Percentiles rank a stretch among this genome's conserved stretches.
These are phyloP conservation scores for Nicotiana paniculata DNA, from an alignment of 257 asterid species.

Conservation along the genomic window DNA sequence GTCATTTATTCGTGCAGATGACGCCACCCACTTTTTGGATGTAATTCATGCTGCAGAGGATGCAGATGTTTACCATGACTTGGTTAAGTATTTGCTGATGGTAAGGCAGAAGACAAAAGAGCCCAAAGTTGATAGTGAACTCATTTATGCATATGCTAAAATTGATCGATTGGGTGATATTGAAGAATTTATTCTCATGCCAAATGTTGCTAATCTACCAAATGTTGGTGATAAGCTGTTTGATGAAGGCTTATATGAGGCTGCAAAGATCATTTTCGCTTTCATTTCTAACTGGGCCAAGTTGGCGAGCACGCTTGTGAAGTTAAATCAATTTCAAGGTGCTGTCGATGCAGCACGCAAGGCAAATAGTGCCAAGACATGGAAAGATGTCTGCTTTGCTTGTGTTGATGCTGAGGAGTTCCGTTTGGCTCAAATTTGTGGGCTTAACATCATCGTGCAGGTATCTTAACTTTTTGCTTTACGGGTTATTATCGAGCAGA, in stretches of 20 bases:
- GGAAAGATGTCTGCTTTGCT: constrained; percentile 99
- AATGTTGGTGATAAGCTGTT: constrained; percentile 97
- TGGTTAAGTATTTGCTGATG: constrained; percentile 94
- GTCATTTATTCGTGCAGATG: constrained; percentile 96
- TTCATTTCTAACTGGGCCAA: constrained; percentile 97
- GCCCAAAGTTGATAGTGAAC: constrained; percentile 98
- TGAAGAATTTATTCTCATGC: constrained; percentile 96
- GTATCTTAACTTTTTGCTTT: constrained; percentile 27
- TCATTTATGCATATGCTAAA: constrained; percentile 95
- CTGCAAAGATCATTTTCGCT: constrained; percentile 91
- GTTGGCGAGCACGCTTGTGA: constrained; percentile 84
- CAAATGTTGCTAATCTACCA: constrained; percentile 98
- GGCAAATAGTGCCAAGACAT: constrained; percentile 95
- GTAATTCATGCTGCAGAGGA: constrained; percentile 88
- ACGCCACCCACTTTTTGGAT: constrained; percentile 80
- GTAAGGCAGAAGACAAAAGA: constrained; percentile 95
- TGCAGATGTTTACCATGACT: constrained; percentile 83
- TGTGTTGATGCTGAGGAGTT: constrained; percentile 99
- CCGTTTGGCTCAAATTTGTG: constrained; percentile 99
- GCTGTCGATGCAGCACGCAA: constrained; percentile 99
- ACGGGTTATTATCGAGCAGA: neutral
- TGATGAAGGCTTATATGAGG: constrained; percentile 93
- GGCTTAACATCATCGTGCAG: constrained; percentile 98
- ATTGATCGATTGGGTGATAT: constrained; percentile 90
- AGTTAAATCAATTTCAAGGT: constrained; percentile 90